Conservation (phyloP, 2,329 filamentous ascomycete genomes). For the Echinosphaeria canescens region DNA sequence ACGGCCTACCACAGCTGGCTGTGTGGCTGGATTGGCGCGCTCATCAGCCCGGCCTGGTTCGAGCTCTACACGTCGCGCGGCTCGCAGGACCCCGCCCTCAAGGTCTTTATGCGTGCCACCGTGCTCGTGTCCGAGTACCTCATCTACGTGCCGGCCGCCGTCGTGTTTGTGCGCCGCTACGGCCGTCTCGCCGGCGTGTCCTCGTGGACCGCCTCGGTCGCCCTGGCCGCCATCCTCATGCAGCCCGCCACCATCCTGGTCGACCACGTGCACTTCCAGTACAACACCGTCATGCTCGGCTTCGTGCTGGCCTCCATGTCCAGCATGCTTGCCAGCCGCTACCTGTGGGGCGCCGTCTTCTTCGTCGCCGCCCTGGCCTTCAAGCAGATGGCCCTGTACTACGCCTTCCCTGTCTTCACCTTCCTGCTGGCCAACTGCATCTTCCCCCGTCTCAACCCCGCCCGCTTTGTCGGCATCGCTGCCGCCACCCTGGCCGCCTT, state of each 20-base stretch:
- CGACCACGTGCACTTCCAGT: constrained; percentile 93
- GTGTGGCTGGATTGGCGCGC: constrained; percentile 64
- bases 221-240: constrained; percentile 76
- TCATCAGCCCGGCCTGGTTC: constrained; percentile 75
- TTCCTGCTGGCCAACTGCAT: constrained; percentile 76
- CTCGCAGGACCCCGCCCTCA: constrained; percentile 55
- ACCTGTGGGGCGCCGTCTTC: constrained; percentile 78
- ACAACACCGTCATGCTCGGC: constrained; percentile 97
- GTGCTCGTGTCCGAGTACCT: constrained; percentile 84
- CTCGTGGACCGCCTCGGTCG: constrained; percentile 64
- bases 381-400: constrained; percentile 99
- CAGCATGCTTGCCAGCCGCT: constrained; percentile 66
- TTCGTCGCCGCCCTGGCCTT: constrained; percentile 90
- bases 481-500: constrained; percentile 55
- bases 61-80: constrained; percentile 65
- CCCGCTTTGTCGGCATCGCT: constrained; percentile 54
- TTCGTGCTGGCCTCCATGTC: constrained; percentile 73
- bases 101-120: constrained; percentile 90
- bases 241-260: constrained; percentile 81
- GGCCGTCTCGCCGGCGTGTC: constrained; percentile 57
- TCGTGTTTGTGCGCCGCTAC: constrained; percentile 70
- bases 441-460: constrained; percentile 45
- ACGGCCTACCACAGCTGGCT: constrained; percentile 98
- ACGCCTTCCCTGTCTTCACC: constrained; percentile 79
- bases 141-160: constrained; percentile 64